phyloP scores from a whole-genome alignment of 139 green algal species.

The Coelastrella sp. region DNA sequence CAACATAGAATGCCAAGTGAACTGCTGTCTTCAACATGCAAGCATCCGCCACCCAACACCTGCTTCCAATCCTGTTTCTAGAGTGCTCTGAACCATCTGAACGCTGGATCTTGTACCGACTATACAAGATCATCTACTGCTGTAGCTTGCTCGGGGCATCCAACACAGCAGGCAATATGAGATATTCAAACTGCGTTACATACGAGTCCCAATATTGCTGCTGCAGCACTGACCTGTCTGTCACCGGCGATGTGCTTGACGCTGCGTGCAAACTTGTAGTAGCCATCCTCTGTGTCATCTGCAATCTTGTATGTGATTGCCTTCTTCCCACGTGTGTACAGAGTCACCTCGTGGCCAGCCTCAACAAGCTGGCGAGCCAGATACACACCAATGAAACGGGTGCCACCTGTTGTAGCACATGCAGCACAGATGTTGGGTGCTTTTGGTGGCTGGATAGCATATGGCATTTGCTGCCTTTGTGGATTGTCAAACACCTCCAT shows the following conservation, averaged over 20 bases:
- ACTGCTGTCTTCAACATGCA: too few relatives aligned
- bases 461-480: not conserved
- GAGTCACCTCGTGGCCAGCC: constrained; percentile 65
- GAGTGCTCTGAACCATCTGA: too few relatives aligned
- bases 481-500: too few relatives aligned
- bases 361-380: constrained; percentile 92
- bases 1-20: too few relatives aligned
- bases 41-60: too few relatives aligned
- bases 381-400: constrained; percentile 98
- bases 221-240: constrained; percentile 76
- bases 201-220: not conserved
- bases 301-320: constrained; percentile 89
- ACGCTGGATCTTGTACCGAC: too few relatives aligned
- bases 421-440: not conserved
- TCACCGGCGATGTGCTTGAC: constrained; percentile 96
- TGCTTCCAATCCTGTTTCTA: too few relatives aligned
- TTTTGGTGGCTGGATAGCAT: not conserved
- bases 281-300: constrained; percentile 89
- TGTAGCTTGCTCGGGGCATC: too few relatives aligned
- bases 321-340: constrained; percentile 96
- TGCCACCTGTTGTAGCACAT: constrained; percentile 78
- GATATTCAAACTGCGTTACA: too few relatives aligned
- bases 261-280: constrained; percentile 73
- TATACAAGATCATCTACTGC: too few relatives aligned
- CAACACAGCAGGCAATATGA: too few relatives aligned